phyloP scores from a whole-genome alignment of 2,329 filamentous ascomycete species.

The Fonsecaea multimorphosa region DNA sequence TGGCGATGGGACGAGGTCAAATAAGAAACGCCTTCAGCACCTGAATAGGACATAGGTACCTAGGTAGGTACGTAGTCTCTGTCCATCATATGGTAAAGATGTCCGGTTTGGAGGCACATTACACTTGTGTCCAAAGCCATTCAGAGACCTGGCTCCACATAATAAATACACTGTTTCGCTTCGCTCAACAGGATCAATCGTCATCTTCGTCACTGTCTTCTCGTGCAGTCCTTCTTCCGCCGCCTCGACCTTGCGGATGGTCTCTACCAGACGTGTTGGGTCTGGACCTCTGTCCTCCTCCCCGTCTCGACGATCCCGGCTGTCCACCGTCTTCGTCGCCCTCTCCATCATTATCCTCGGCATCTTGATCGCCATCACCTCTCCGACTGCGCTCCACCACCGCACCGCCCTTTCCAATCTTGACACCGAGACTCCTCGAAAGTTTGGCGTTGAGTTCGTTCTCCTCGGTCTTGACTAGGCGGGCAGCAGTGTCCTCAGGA shows the following conservation, averaged over 20 bases:
- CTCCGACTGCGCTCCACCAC: background rate
- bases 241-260: background rate
- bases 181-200: too few species aligned
- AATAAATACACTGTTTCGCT: too few species aligned
- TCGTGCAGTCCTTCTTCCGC: background rate
- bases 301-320: slow-evolving; percentile 15
- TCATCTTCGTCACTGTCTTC: slow-evolving; percentile 16
- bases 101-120: too few species aligned
- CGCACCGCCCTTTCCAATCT: slow-evolving; percentile 14
- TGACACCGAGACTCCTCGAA: slow-evolving; percentile 65
- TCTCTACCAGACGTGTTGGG: slow-evolving; percentile 4
- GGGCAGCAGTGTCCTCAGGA: too few species aligned
- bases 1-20: too few species aligned
- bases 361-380: background rate
- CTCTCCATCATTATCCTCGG: background rate
- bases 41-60: too few species aligned
- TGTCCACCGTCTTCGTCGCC: slow-evolving; percentile 7
- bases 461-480: slow-evolving; percentile 37
- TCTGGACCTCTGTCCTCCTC: background rate
- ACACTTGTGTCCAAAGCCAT: too few species aligned
- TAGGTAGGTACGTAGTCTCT: too few species aligned
- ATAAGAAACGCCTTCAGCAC: too few species aligned
- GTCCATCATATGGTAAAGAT: too few species aligned
- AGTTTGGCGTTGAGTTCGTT: slow-evolving; percentile 67
- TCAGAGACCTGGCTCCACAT: too few species aligned